phyloP scores from a whole-genome alignment of 2,329 filamentous ascomycete genomes.

The Aspergillus sp. region DNA sequence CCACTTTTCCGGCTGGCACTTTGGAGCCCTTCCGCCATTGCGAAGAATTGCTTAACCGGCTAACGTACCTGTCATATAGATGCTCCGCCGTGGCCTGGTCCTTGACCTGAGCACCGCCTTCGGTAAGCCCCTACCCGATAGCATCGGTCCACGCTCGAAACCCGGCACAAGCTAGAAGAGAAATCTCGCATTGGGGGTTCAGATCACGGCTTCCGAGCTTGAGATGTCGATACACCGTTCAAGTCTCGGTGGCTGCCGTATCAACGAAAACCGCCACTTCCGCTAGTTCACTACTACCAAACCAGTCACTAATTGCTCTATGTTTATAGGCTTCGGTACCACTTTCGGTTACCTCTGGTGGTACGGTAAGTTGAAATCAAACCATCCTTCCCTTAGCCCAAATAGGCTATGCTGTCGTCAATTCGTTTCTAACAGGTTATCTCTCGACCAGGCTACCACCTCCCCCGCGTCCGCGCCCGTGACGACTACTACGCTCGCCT shows the following conservation, averaged over 20 bases:
- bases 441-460: constrained; percentile 57
- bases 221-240: neutral
- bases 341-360: constrained; percentile 66
- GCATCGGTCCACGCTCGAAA: neutral
- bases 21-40: no score
- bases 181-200: neutral
- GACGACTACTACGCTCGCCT: constrained; percentile 65
- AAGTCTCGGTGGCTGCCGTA: no score
- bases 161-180: neutral
- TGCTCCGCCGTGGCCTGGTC: constrained; percentile 65
- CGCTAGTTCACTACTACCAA: neutral
- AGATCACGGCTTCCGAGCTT: neutral
- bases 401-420: neutral
- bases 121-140: constrained; percentile 50
- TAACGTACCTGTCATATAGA: constrained; percentile 44
- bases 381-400: neutral
- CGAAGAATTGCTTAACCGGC: neutral
- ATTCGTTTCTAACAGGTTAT: neutral
- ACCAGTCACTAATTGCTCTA: constrained; percentile 16
- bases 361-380: constrained; percentile 55
- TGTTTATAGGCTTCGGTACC: constrained; percentile 57
- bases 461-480: constrained; percentile 63
- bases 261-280: neutral
- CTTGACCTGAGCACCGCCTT: constrained; percentile 66
- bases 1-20: constrained; percentile 9